phyloP scores from a whole-genome alignment of 1,284 basidiomycete species.

The Blastosporella zonata region DNA sequence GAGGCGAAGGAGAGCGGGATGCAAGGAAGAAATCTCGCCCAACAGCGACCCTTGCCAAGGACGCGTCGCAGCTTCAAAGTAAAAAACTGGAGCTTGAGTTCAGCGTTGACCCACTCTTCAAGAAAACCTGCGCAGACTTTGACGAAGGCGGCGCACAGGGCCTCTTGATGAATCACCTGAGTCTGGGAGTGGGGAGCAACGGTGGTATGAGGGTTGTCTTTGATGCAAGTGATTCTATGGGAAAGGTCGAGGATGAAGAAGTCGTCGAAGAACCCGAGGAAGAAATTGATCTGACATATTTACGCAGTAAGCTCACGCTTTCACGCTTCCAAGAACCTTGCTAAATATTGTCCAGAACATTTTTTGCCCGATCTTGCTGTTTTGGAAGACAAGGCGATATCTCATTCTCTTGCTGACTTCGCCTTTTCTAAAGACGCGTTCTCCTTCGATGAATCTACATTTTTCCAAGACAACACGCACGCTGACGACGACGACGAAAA shows the following conservation, averaged over 20 bases:
- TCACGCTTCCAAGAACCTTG: background rate
- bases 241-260: constrained; percentile 76
- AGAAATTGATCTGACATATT: constrained; percentile 62
- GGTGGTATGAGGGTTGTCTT: constrained; percentile 90
- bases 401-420: constrained; percentile 78
- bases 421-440: constrained; percentile 67
- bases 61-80: constrained; percentile 75
- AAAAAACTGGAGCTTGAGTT: constrained; percentile 97
- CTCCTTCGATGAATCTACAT: constrained; percentile 59
- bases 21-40: constrained; percentile 65
- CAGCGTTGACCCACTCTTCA: constrained; percentile 94
- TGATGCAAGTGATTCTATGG: constrained; percentile 90
- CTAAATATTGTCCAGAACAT: constrained; percentile 35
- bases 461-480: constrained; percentile 50
- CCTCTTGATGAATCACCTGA: constrained; percentile 89
- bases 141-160: constrained; percentile 98
- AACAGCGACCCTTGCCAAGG: constrained; percentile 84
- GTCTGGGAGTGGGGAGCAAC: constrained; percentile 74
- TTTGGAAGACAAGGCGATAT: constrained; percentile 71
- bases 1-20: constrained; percentile 25
- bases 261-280: constrained; percentile 64
- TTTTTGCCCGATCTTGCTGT: constrained; percentile 69
- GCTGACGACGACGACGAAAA: constrained; percentile 43
- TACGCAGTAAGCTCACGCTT: constrained; percentile 54
- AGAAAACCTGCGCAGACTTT: constrained; percentile 97